phyloP scores from a whole-genome alignment of 495 filamentous ascomycete species.

The Lentithecium fluviatile region DNA sequence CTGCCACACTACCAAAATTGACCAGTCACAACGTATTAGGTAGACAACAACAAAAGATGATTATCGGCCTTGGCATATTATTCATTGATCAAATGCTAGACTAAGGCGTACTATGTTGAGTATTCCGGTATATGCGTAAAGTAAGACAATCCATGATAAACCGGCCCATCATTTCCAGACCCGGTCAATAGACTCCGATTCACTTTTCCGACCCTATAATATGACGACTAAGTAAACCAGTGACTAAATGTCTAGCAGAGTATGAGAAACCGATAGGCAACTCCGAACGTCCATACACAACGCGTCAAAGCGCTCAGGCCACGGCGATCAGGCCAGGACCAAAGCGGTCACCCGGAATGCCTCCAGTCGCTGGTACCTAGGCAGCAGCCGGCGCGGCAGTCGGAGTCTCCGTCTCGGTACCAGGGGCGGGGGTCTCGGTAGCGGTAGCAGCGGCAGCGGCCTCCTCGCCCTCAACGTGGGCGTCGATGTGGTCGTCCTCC shows the following conservation, averaged over 20 bases:
- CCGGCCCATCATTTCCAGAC: conserved; percentile 27
- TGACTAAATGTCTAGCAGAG: conserved; percentile 30
- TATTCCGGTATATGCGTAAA: conserved; percentile 19
- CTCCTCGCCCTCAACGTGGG: conserved; percentile 35
- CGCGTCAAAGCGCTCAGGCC: conserved; percentile 10
- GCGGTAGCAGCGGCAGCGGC: conserved; percentile 22
- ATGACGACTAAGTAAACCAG: conserved; percentile 29
- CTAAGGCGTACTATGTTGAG: conserved; percentile 33
- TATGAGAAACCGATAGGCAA: conserved; percentile 24
- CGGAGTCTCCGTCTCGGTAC: conserved; percentile 30
- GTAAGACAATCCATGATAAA: conserved; percentile 11
- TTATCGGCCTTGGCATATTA: no score
- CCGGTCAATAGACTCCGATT: conserved; percentile 29
- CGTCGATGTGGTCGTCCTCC: conserved; percentile 73
- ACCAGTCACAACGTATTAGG: no score
- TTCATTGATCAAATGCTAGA: conserved; percentile 29
- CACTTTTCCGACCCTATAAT: conserved; percentile 31
- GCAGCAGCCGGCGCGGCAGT: conserved; percentile 28
- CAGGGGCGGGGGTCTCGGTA: conserved; percentile 15
- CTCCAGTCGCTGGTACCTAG: conserved; percentile 22
- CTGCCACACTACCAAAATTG: no score
- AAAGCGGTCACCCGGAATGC: conserved; percentile 1
- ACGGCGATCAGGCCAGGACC: conserved; percentile 10
- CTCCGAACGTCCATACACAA: conserved; percentile 19
- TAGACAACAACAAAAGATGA: conserved; percentile 13